A percentile compares a stretch with the other conserved stretches of the same genome.
phyloP scores from a whole-genome alignment of 257 asterid species.

The Lantana camara region DNA sequence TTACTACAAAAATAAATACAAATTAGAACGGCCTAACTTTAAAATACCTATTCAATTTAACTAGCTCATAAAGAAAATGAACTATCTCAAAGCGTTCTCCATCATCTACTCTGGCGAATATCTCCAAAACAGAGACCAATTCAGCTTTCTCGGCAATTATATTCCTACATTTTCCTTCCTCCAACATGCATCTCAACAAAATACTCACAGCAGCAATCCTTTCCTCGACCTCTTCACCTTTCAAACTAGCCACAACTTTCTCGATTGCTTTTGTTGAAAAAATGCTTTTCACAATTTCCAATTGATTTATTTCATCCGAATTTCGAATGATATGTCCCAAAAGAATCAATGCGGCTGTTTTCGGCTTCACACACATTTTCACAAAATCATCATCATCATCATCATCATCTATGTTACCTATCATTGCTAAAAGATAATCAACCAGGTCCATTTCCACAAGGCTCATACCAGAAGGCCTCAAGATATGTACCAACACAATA shows the following conservation, averaged over 20 bases:
- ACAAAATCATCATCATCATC: conserved; percentile 36
- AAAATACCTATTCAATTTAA: conserved; percentile 67
- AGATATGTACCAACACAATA: conserved; percentile 57
- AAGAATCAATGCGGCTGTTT: conserved; percentile 59
- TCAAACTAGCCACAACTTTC: conserved; percentile 43
- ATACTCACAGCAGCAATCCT: conserved; percentile 57
- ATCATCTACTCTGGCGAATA: conserved; percentile 46
- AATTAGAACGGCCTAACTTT: background rate
- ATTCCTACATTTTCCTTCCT: conserved; percentile 77
- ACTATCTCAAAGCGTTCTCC: conserved; percentile 63
- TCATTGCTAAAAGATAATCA: conserved; percentile 48
- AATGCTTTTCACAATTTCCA: conserved; percentile 39
- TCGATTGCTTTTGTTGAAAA: conserved; percentile 41
- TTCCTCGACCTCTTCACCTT: conserved; percentile 54
- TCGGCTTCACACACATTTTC: conserved; percentile 49
- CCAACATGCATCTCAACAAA: conserved; percentile 69
- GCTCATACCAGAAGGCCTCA: conserved; percentile 42
- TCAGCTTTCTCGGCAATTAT: conserved; percentile 61
- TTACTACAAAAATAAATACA: background rate
- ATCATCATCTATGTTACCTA: conserved; percentile 33
- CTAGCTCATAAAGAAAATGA: conserved; percentile 64
- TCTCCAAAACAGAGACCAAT: conserved; percentile 49
- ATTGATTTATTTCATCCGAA: conserved; percentile 32
- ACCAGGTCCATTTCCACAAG: conserved; percentile 56
- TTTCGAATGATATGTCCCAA: conserved; percentile 49